These are phyloP conservation scores for Sphaerulina vaccinii DNA, from an alignment of 2,329 filamentous ascomycete genomes.

Conservation along the genomic window DNA sequence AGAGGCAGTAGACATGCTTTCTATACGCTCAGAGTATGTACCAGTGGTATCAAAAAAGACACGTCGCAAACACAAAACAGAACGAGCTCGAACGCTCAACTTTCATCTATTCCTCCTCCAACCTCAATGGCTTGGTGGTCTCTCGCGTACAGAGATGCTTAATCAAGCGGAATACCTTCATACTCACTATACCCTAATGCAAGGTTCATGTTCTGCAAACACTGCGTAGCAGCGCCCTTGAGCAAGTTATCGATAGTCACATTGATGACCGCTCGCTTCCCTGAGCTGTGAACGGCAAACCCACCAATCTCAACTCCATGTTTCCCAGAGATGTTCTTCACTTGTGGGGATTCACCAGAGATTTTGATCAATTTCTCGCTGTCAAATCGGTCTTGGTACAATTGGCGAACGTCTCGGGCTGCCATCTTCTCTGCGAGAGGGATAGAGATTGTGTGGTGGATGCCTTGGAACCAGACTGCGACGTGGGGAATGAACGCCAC, in stretches of 20 bases:
- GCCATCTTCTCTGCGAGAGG: slow-evolving; percentile 84
- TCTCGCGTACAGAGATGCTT: too few relatives aligned
- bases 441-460: slow-evolving; percentile 86
- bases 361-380: slow-evolving; percentile 95
- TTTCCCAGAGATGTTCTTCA: slow-evolving; percentile 79
- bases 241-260: slow-evolving; percentile 90
- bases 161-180: slow-evolving; percentile 73
- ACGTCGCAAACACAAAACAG: too few relatives aligned
- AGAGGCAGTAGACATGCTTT: too few relatives aligned
- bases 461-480: slow-evolving; percentile 95
- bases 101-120: too few relatives aligned
- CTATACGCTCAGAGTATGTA: too few relatives aligned
- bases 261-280: slow-evolving; percentile 90
- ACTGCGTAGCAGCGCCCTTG: slow-evolving; percentile 91
- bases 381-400: slow-evolving; percentile 95
- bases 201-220: slow-evolving; percentile 92
- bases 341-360: slow-evolving; percentile 78
- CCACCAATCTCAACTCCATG: slow-evolving; percentile 93
- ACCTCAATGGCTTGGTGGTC: too few relatives aligned
- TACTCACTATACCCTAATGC: slow-evolving; percentile 86
- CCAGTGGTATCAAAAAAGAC: too few relatives aligned
- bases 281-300: slow-evolving; percentile 86
- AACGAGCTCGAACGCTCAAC: too few relatives aligned
- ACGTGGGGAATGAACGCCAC: slow-evolving; percentile 92
- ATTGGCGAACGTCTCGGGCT: slow-evolving; percentile 84